Base-by-base conservation (phyloP, 495 filamentous ascomycete species). In the Penicillium canescens region DNA sequence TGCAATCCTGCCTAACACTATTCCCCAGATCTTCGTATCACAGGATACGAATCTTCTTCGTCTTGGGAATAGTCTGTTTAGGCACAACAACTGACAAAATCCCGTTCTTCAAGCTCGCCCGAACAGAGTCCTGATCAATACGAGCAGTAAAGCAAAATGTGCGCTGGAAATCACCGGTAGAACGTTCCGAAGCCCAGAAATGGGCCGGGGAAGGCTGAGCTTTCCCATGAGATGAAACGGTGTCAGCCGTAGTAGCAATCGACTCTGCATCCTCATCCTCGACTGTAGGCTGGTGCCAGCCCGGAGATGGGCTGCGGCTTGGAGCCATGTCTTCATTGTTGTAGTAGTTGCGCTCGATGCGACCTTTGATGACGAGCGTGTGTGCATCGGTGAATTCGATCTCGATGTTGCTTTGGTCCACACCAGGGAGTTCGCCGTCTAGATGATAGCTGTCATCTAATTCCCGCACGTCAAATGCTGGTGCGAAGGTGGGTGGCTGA, bases 371-470 rank as follows among this genome's bases (percentile, higher is more conserved):
- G 43, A 84, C 77, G 4, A 98, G 73, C 12, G 89, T 96, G 45
- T 88, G 79, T 4, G 78, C 71, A 65, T 96, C 92, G 44, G 82
- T 83, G 78, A 96, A 96, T 69, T 96, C 90, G 61, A 96, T 88
- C 46, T 82, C 73, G 56, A 96, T 71, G 61, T 95, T 78, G 52
- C 87, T 82, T 63, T 90, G 87, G 43, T 89, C 81, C 42, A 92
- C 78, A 36, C 93, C 93, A 0, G 93, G 91, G 0, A 96, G 81
- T 69, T 96, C 93, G 60, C 91, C 92, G 61, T 94, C 84, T 2
- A 98, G 85, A 60, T 92, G 81, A 70, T 93, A 98, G 59, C 65
- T 66, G 12, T 83, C 63, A 38, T 80, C 74, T 2, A 76, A 69
- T 71, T 96, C 91, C 51, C 81, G 80, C 41, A 96, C 79, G 65